Conservation (phyloP, 805 yeast species). For the Saccharomycopsis synnaedendra region DNA sequence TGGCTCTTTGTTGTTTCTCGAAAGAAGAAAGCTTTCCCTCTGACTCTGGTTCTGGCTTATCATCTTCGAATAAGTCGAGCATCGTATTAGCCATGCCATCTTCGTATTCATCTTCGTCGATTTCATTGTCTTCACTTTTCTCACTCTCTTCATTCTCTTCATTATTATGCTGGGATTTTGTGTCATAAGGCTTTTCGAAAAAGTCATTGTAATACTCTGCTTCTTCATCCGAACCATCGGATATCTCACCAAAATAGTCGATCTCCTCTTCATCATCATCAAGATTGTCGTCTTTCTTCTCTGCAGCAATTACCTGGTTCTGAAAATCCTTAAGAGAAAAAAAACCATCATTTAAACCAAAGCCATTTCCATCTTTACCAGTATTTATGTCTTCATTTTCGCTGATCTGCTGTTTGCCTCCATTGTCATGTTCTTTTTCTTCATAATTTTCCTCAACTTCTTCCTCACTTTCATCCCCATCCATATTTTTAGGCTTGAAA, state of each 20-base stretch:
- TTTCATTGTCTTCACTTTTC: constrained; percentile 33
- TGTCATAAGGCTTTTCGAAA: constrained; percentile 32
- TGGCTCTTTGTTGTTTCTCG: constrained; percentile 69
- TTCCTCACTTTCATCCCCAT: constrained; percentile 27
- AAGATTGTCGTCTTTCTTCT: constrained; percentile 30
- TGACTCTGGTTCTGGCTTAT: constrained; percentile 19
- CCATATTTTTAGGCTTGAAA: constrained; percentile 21
- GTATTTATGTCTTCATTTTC: constrained; percentile 55
- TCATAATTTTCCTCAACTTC: constrained; percentile 21
- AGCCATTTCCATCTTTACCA: constrained; percentile 32
- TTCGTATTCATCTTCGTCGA: constrained; percentile 47
- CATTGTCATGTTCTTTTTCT: constrained; percentile 21
- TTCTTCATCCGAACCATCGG: constrained; percentile 43
- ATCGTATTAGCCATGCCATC: constrained; percentile 49
- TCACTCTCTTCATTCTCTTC: constrained; percentile 17
- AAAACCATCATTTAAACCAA: constrained; percentile 72
- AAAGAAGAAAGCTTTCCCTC: constrained; percentile 49
- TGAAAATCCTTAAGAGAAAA: constrained; percentile 81
- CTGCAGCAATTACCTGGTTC: constrained; percentile 58
- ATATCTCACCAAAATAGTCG: constrained; percentile 40
- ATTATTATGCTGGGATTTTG: constrained; percentile 2
- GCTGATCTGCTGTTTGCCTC: constrained; percentile 19
- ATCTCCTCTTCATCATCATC: constrained; percentile 41
- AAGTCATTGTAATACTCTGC: constrained; percentile 56
- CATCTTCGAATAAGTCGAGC: constrained; percentile 46